Evolutionary conservation across 306 rosid genomes (phyloP), one percentile per base, ranked within the genome.

Genomic region (Psophocarpus tetragonolobus): DNA sequence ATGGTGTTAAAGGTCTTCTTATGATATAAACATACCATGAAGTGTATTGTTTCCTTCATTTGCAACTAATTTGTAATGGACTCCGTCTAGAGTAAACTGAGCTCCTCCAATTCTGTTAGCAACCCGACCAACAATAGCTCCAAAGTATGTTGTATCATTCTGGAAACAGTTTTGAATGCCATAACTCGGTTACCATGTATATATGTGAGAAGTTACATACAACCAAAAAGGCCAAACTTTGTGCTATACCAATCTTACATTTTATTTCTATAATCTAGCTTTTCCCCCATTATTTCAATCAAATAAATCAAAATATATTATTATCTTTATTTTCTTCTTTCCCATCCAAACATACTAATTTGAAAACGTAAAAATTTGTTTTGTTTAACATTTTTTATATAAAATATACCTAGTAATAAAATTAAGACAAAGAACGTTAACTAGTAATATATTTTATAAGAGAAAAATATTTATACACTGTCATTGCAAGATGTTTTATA

Each of bases 21-120:
- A n/a, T 10, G 45, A 39, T 44, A n/a, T 10, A 60, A 74, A 42
- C 69, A 60, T 68, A 94, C 97, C 98, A 80, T 94, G 98, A 71
- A 94, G 90, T 17, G 85, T 84, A 66, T 89, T 92, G 67, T 92
- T 92, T 67, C 90, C 91, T 44, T 83, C 90, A 79, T 94, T 94
- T 30, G 94, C 87, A 77, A 84, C 81, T 73, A 94, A 57, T 84
- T 88, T 92, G 83, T 88, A 92, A 35, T 75, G 89, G 27, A 66
- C 83, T 73, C 97, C 91, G 14, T 92, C 71, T 35, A 89, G 71
- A 50, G 80, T 88, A 76, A 94, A 94, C 45, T 86, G 87, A 26
- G 98, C 97, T 10, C 97, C 93, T 6, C 92, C 94, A 20, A 92
- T 87, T 84, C 98, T 87, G 75, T 92, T 94, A 4, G 98, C 98